Base-by-base conservation (phyloP, 2,329 filamentous ascomycete species). In the Trichoderma arundinaceum region DNA sequence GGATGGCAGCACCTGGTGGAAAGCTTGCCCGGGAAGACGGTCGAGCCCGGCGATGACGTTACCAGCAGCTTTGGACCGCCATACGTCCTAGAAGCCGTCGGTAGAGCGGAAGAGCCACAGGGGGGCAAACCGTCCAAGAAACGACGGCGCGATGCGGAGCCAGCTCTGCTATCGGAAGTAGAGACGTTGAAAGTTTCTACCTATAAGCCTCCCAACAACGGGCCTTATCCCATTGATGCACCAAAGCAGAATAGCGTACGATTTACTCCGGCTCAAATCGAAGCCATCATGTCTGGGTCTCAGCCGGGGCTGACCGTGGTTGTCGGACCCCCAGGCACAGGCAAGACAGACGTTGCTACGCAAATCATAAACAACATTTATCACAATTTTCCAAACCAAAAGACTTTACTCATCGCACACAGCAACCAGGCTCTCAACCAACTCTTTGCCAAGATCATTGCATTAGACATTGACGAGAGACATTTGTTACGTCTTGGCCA, bases 341-440 rank as follows among this genome's bases (percentile, higher is more conserved):
- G 96, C 68, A 99, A 99, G 82, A 99, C 95, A n/a, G 95, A 99
- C 78, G 95, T 99, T 61, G 94, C 93, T 54, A 97, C 94, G 4
- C 95, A 99, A 77, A 96, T 98, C 75, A 99, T 99, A 79, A 97
- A 92, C 81, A 97, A 98, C 77, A 91, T 99, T 71, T 99, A 99
- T 75, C 94, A 98, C 81, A 97, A 98, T 78, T 99, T 97, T 75
- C 94, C 95, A 7, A 84, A 90, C 69, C 93, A 99, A 77, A 90
- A 92, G 71, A 99, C 95, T 0, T 81, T 99, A 17, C 86, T 99
- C 46, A 88, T 99, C 69, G 95, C 95, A 4, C 95, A 99, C 77
- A 98, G 94, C 78, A 99, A 99, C 74, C 96, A 99, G 77, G 96
- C 95, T 2, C 82, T 99, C 9, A 99, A 99, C 74, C 95, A 99